These are phyloP conservation scores for Populus tomentosa DNA, from an alignment of 441 rosid genomes.

Conservation along the genomic window DNA sequence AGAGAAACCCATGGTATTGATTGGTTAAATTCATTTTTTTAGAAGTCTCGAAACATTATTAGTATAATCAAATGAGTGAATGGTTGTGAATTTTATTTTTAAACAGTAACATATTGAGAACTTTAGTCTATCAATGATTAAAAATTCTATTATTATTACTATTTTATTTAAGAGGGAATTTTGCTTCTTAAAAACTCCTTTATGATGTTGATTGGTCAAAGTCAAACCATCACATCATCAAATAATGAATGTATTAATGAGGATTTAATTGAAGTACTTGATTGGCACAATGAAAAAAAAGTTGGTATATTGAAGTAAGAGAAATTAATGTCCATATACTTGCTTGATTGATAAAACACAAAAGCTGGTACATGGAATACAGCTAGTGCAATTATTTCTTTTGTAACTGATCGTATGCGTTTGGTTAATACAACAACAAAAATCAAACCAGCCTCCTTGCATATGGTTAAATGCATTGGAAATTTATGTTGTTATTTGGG, in stretches of 20 bases:
- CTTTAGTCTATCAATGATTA: too few species aligned
- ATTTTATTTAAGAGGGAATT: too few species aligned
- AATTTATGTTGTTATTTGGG: background rate
- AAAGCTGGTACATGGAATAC: too few species aligned
- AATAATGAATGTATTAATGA: background rate
- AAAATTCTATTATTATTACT: too few species aligned
- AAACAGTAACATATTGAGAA: too few species aligned
- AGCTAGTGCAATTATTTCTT: too few species aligned
- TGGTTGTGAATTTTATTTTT: too few species aligned
- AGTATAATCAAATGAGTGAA: too few species aligned
- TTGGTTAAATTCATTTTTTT: background rate
- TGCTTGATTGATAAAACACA: background rate
- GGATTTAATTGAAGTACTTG: background rate
- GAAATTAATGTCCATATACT: background rate
- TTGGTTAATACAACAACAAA: too few species aligned
- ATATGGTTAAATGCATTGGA: background rate
- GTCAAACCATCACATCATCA: background rate
- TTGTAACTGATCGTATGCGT: too few species aligned
- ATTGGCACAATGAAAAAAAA: background rate
- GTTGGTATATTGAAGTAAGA: background rate
- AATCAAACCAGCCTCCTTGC: background rate
- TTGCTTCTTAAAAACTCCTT: background rate
- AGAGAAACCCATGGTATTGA: background rate
- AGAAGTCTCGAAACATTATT: too few species aligned
- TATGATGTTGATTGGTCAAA: background rate